These are phyloP conservation scores for Solanum peruvianum DNA, from an alignment of 257 asterid genomes.

Conservation along the genomic window DNA sequence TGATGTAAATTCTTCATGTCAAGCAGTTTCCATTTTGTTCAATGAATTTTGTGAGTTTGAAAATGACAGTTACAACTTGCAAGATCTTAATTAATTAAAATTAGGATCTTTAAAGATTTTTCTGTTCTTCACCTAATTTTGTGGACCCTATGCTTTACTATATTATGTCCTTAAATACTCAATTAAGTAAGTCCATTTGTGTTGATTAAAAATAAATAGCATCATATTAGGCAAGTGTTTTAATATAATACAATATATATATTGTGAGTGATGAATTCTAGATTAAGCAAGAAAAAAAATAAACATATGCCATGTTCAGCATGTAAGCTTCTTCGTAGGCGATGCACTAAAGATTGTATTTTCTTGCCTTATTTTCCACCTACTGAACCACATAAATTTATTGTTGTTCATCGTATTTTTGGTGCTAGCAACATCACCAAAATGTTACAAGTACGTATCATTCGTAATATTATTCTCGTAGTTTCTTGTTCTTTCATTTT, in stretches of 20 bases:
- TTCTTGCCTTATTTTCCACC: slow-evolving; percentile 33
- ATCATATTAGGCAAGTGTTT: neutral
- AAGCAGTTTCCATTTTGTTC: slow-evolving; percentile 17
- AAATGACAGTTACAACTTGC: slow-evolving; percentile 8
- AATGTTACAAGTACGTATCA: slow-evolving; percentile 21
- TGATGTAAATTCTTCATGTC: slow-evolving; percentile 2
- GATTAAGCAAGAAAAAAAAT: slow-evolving; percentile 3
- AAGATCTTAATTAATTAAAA: neutral
- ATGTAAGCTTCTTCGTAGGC: slow-evolving; percentile 31
- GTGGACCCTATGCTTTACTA: neutral
- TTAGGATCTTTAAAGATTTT: neutral
- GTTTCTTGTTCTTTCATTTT: neutral
- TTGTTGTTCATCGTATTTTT: slow-evolving; percentile 28
- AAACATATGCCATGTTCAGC: slow-evolving; percentile 34
- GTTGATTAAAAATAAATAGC: neutral
- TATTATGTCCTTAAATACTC: neutral
- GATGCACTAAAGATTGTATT: slow-evolving; percentile 32
- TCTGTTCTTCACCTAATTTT: neutral
- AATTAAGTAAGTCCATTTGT: neutral
- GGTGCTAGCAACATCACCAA: slow-evolving; percentile 45
- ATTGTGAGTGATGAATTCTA: slow-evolving; percentile 6
- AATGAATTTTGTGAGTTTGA: neutral
- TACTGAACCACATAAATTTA: slow-evolving; percentile 21
- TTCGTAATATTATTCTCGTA: neutral
- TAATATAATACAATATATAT: neutral